These are phyloP conservation scores for Penicillium antarcticum DNA, from an alignment of 495 filamentous ascomycete species.

Conservation along the genomic window DNA sequence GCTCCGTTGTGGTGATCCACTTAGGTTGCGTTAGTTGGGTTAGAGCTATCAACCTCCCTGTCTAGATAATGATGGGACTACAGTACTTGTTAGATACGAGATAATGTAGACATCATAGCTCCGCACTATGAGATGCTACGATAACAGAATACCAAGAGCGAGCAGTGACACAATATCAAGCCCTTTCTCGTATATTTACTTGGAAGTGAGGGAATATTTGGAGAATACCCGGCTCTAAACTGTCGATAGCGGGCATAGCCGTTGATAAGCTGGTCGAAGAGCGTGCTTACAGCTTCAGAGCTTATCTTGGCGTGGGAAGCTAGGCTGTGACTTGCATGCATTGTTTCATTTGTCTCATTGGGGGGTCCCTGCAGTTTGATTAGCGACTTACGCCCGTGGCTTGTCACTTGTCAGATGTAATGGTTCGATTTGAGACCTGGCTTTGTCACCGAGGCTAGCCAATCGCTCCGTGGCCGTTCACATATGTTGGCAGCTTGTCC, in stretches of 20 bases:
- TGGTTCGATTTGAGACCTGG: no score
- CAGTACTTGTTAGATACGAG: neutral
- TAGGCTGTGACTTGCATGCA: neutral
- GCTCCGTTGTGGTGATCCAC: no score
- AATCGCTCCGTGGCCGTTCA: no score
- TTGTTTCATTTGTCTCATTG: neutral
- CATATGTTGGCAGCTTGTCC: no score
- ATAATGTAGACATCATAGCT: neutral
- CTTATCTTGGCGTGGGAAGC: neutral
- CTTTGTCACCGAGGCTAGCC: neutral
- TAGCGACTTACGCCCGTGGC: neutral
- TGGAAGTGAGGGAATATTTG: neutral
- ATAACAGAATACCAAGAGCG: neutral
- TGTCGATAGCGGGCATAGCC: conserved; percentile 5
- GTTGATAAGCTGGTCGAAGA: conserved; percentile 7
- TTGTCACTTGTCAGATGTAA: neutral
- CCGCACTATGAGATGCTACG: neutral
- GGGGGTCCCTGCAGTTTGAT: neutral
- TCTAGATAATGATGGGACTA: no score
- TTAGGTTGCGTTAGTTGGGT: no score
- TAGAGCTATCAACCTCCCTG: no score
- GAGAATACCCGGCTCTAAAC: conserved; percentile 4
- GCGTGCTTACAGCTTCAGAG: neutral
- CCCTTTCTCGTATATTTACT: neutral
- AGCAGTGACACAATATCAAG: neutral